These are phyloP conservation scores for Avena sativa DNA, from an alignment of 176 grass and related monocot genomes.

Conservation along the genomic window DNA sequence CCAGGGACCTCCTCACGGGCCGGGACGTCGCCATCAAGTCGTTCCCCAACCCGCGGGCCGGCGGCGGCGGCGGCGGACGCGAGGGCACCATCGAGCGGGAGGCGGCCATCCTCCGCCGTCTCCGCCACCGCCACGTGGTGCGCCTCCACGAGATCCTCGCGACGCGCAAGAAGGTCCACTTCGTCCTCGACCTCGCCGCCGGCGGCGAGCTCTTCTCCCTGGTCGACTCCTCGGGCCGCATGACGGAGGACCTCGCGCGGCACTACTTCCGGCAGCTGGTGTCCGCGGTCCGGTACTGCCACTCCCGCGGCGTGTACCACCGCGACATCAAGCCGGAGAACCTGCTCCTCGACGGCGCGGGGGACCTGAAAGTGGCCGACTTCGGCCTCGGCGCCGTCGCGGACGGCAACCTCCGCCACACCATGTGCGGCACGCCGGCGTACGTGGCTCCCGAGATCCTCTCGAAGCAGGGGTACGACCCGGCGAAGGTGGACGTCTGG, in stretches of 20 bases:
- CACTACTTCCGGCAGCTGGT: slow-evolving; percentile 78
- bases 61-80: no score
- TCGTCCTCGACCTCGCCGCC: slow-evolving; percentile 77
- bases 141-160: slow-evolving; percentile 75
- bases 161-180: slow-evolving; percentile 70
- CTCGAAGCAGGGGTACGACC: slow-evolving; percentile 64
- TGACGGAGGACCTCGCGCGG: slow-evolving; percentile 61
- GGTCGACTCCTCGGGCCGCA: slow-evolving; percentile 53
- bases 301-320: slow-evolving; percentile 84
- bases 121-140: slow-evolving; percentile 76
- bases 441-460: slow-evolving; percentile 89
- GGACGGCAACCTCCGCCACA: slow-evolving; percentile 48
- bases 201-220: slow-evolving; percentile 77
- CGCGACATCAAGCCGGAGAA: slow-evolving; percentile 98
- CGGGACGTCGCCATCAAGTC: slow-evolving; percentile 78
- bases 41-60: slow-evolving; percentile 57
- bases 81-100: slow-evolving; percentile 57
- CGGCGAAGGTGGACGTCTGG: slow-evolving; percentile 81
- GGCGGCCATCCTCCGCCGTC: slow-evolving; percentile 60
- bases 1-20: slow-evolving; percentile 63
- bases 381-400: slow-evolving; percentile 61
- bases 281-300: slow-evolving; percentile 77
- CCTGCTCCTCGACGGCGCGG: slow-evolving; percentile 64
- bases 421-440: slow-evolving; percentile 81
- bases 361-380: slow-evolving; percentile 73